Evolutionary conservation across 2,329 filamentous ascomycete genomes (phyloP).

Genomic region (Pestalotiopsis sp.): DNA sequence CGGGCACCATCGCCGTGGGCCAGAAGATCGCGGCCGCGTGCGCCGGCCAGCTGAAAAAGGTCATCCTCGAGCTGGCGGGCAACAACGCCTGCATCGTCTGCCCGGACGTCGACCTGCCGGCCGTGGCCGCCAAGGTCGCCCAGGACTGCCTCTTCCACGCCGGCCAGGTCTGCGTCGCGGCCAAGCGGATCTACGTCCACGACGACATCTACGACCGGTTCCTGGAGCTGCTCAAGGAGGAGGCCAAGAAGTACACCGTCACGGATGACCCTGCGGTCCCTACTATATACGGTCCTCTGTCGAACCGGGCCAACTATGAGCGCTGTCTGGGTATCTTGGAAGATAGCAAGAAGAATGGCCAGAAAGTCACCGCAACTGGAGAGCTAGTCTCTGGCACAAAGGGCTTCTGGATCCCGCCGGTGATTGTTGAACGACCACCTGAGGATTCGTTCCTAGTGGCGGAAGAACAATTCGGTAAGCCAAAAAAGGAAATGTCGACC

Average conservation of each 20-base stretch:
- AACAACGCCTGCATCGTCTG: conserved; percentile 56
- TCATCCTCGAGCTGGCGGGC: conserved; percentile 57
- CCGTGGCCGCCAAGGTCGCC: conserved; percentile 5
- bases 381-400: conserved; percentile 34
- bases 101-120: conserved; percentile 45
- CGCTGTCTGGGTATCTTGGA: conserved; percentile 44
- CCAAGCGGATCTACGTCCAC: conserved; percentile 61
- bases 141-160: conserved; percentile 41
- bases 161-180: conserved; percentile 53
- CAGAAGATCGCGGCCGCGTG: conserved; percentile 58
- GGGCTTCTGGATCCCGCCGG: conserved; percentile 60
- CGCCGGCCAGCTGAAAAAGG: conserved; percentile 53
- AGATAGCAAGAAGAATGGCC: conserved; percentile 48
- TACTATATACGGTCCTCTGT: conserved; percentile 57
- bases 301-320: conserved; percentile 66
- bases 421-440: conserved; percentile 62
- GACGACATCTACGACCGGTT: conserved; percentile 58
- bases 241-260: conserved; percentile 41
- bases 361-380: conserved; percentile 48
- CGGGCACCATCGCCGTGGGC: conserved; percentile 55
- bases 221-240: conserved; percentile 37
- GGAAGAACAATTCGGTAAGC: conserved; percentile 51
- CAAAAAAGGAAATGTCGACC: no score
- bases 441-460: conserved; percentile 57
- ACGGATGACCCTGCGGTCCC: conserved; percentile 26